phyloP scores from a whole-genome alignment of 805 yeast species.

The Yarrowia deformans region DNA sequence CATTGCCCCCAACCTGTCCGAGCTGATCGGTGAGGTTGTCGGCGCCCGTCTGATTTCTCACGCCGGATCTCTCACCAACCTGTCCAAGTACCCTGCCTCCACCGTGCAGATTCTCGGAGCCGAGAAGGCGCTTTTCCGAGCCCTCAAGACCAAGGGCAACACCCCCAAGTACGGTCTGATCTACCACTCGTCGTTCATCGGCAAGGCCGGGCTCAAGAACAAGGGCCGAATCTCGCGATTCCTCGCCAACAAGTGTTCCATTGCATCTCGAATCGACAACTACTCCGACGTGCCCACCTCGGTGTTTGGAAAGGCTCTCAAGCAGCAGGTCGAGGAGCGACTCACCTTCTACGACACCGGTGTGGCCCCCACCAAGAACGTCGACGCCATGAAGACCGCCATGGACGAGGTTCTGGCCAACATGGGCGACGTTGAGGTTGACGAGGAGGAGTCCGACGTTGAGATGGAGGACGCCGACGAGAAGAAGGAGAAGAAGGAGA shows the following conservation, averaged over 20 bases:
- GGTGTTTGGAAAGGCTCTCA: slow-evolving; percentile 87
- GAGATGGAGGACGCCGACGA: slow-evolving; percentile 51
- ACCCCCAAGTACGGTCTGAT: slow-evolving; percentile 98
- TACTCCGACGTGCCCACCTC: slow-evolving; percentile 93
- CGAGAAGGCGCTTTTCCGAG: slow-evolving; percentile 98
- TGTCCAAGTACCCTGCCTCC: slow-evolving; percentile 98
- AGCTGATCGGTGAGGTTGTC: slow-evolving; percentile 95
- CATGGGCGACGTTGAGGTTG: slow-evolving; percentile 52
- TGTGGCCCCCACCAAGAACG: slow-evolving; percentile 93
- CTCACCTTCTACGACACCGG: slow-evolving; percentile 95
- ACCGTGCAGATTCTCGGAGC: slow-evolving; percentile 98
- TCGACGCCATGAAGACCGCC: slow-evolving; percentile 93
- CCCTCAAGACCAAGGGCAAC: slow-evolving; percentile 96
- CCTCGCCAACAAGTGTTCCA: slow-evolving; percentile 98
- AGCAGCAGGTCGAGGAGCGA: slow-evolving; percentile 98
- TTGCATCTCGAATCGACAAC: slow-evolving; percentile 98
- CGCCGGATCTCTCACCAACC: slow-evolving; percentile 90
- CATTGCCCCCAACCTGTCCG: slow-evolving; percentile 96
- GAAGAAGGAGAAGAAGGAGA: slow-evolving; percentile 50
- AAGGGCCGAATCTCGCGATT: slow-evolving; percentile 99
- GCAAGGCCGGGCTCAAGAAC: slow-evolving; percentile 97
- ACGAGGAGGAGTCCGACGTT: slow-evolving; percentile 54
- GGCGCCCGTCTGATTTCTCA: slow-evolving; percentile 99
- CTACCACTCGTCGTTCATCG: slow-evolving; percentile 96
- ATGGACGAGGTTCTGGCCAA: slow-evolving; percentile 64